Evolutionary conservation across 129 eudicot genomes (phyloP), one percentile per base, ranked within the genome.

Genomic region (Logfia minima): DNA sequence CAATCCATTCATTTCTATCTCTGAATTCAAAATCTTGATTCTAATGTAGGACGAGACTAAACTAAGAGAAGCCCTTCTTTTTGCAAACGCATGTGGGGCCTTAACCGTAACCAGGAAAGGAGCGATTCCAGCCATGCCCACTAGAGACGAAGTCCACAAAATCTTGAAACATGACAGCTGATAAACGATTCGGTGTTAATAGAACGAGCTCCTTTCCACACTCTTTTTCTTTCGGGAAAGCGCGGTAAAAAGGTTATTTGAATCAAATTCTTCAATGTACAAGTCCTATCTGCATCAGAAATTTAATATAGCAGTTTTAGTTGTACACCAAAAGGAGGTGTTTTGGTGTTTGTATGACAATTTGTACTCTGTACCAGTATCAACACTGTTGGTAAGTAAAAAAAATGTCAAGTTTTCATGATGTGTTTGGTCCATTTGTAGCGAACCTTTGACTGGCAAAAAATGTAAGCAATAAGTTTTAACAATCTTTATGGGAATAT

Each of bases 71-170:
- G 98, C 96, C 62, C 89, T 93, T 70, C 75, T 68, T 16, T 93
- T 90, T 75, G 98, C 97, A 32, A 93, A 93, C 77, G 98, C 89
- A 24, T 93, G 98, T 71, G 97, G 96, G 41, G 98, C 96, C 75
- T 66, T 90, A 62, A 85, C 92, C 0, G 98, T 93, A 13, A 90
- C 97, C 1, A 79, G 85, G 74, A 87, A 81, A 77, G 97, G 98
- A 37, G 98, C 95, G 16, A 93, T 93, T 70, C 98, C 98, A 43
- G 92, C 96, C 7, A 70, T 93, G 78, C 98, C 98, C 68, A 90
- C 96, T 28, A 83, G 59, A 80, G 92, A 88, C 13, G 95, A 86
- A 41, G 87, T 93, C 75, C 83, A 78, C 21, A 65, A 83, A 81
- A 68, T 84, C 66, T 75, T 93, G 75, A 56, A 75, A 71, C 56